Evolutionary conservation across 1,284 basidiomycete genomes (phyloP).

Genomic region (Baeospora myosura): DNA sequence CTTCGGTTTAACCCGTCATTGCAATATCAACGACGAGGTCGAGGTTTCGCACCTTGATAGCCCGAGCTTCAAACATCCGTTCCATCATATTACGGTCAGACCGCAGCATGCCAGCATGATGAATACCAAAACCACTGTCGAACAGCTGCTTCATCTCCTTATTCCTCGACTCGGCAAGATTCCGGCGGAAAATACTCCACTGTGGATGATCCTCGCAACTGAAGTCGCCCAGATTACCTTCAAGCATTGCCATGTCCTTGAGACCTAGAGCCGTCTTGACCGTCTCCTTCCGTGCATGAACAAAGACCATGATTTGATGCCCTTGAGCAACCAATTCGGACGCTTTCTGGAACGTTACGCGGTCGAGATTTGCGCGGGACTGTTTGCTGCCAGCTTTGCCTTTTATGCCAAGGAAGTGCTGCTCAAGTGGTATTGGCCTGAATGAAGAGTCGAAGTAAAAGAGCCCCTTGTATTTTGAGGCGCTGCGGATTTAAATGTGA

Average conservation of each 20-base stretch:
- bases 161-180: constrained; percentile 78
- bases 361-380: constrained; percentile 85
- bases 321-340: constrained; percentile 77
- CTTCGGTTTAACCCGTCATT: constrained; percentile 44
- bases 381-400: constrained; percentile 80
- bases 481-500: constrained; percentile 41
- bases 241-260: constrained; percentile 71
- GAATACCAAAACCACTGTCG: constrained; percentile 91
- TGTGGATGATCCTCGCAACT: constrained; percentile 75
- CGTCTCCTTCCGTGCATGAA: constrained; percentile 97
- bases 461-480: constrained; percentile 84
- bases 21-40: constrained; percentile 1
- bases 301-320: constrained; percentile 99
- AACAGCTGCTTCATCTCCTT: constrained; percentile 97
- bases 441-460: constrained; percentile 99
- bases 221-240: constrained; percentile 74
- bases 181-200: constrained; percentile 70
- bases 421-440: constrained; percentile 93
- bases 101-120: constrained; percentile 97
- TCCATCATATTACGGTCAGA: constrained; percentile 95
- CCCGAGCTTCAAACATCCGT: constrained; percentile 84
- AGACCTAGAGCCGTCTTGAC: constrained; percentile 89
- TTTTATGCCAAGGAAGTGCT: constrained; percentile 93
- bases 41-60: constrained; percentile 72
- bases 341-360: constrained; percentile 88